Conservation (phyloP, 139 green algal genomes). For the Trebouxia sp. region DNA sequence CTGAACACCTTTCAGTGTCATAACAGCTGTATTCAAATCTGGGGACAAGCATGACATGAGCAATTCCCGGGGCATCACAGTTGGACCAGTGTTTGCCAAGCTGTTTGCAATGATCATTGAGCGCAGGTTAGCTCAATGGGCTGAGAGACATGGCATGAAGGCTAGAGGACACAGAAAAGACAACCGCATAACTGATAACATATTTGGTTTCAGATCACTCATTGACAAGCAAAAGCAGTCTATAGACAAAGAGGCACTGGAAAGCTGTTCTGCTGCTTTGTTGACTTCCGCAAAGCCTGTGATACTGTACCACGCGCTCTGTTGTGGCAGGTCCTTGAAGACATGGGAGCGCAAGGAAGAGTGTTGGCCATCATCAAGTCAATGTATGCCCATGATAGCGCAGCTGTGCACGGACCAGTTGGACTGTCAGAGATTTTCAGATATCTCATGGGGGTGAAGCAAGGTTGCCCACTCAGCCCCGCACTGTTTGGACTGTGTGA, state of each 20-base stretch:
- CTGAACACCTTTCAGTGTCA: background rate
- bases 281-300: conserved; percentile 5
- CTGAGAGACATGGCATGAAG: background rate
- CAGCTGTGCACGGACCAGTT: background rate
- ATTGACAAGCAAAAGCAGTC: background rate
- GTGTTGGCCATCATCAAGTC: background rate
- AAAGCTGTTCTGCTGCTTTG: conserved; percentile 23
- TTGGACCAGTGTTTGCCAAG: background rate
- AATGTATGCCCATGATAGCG: conserved; percentile 11
- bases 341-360: background rate
- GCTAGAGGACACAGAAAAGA: background rate
- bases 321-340: background rate
- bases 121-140: background rate
- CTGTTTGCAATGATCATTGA: background rate
- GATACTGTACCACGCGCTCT: background rate
- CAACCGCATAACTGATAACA: background rate
- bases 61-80: background rate
- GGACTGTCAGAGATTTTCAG: background rate
- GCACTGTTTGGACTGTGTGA: conserved; percentile 1
- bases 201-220: background rate
- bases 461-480: background rate
- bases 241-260: background rate
- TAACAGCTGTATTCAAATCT: background rate
- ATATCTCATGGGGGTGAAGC: background rate
- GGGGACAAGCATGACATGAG: background rate